These are phyloP conservation scores for Trichothecium sympodiale DNA, from an alignment of 2,329 filamentous ascomycete species.

Conservation along the genomic window DNA sequence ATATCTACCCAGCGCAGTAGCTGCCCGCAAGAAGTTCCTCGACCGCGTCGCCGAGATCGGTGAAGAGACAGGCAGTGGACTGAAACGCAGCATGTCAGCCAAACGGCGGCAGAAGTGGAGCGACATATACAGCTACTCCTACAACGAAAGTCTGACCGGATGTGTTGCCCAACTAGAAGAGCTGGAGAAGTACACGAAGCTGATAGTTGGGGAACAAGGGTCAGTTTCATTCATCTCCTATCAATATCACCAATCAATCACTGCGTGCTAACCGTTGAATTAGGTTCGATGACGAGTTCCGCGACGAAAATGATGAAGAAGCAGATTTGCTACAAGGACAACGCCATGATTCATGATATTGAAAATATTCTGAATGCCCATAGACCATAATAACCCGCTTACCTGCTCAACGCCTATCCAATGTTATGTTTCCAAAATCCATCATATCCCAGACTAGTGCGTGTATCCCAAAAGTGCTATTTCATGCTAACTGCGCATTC, in stretches of 20 bases:
- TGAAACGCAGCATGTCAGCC: background rate
- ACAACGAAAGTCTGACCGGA: conserved; percentile 40
- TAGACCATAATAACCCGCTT: too few species aligned
- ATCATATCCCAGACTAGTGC: too few species aligned
- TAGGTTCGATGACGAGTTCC: conserved; percentile 6
- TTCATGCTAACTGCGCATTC: too few species aligned
- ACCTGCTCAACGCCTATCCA: too few species aligned
- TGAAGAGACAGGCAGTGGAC: conserved; percentile 13
- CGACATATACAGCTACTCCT: conserved; percentile 45
- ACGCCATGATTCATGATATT: background rate
- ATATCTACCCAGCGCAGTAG: conserved; percentile 45
- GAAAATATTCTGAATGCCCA: background rate
- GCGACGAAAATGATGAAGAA: conserved; percentile 1
- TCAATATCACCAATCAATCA: too few species aligned
- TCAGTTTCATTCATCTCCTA: conserved; percentile 13
- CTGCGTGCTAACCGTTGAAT: too few species aligned
- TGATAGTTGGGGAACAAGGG: conserved; percentile 44
- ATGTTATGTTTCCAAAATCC: too few species aligned
- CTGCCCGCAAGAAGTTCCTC: conserved; percentile 38
- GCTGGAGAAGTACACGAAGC: conserved; percentile 44
- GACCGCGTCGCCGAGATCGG: conserved; percentile 31
- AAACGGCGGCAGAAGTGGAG: conserved; percentile 34
- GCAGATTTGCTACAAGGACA: background rate
- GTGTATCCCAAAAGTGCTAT: too few species aligned
- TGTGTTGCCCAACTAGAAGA: conserved; percentile 43